phyloP scores from a whole-genome alignment of 2,329 filamentous ascomycete genomes.

The Aotearoamyces nothofagi region DNA sequence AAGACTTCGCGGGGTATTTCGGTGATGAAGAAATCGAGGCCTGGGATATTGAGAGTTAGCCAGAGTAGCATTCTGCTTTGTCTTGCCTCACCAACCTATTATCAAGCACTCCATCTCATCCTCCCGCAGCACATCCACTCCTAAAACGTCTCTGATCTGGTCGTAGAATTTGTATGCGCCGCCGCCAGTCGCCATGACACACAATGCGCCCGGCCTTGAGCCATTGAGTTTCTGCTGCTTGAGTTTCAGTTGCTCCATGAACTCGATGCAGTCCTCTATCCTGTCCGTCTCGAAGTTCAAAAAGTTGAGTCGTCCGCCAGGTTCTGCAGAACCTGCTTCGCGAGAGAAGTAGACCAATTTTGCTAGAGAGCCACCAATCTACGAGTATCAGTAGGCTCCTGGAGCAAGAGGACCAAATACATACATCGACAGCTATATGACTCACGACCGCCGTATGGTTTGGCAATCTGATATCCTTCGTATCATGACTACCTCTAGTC shows the following conservation, averaged over 20 bases:
- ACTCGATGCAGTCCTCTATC: conserved; percentile 86
- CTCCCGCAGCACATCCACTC: conserved; percentile 78
- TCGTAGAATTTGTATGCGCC: conserved; percentile 97
- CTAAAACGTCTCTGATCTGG: conserved; percentile 66
- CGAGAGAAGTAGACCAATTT: conserved; percentile 97
- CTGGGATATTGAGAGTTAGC: conserved; percentile 27
- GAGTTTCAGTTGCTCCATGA: conserved; percentile 72
- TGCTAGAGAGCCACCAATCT: conserved; percentile 91
- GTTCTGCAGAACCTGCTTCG: conserved; percentile 63
- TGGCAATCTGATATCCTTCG: conserved; percentile 86
- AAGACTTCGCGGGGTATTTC: conserved; percentile 96
- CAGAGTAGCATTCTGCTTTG: background rate
- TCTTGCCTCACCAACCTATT: conserved; percentile 43
- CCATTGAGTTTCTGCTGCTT: conserved; percentile 69
- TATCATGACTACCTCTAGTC: conserved; percentile 45
- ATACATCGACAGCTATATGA: conserved; percentile 90
- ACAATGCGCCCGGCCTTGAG: conserved; percentile 54
- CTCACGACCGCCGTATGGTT: conserved; percentile 92
- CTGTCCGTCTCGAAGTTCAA: conserved; percentile 90
- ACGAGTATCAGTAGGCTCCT: conserved; percentile 1
- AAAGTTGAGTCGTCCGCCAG: conserved; percentile 86
- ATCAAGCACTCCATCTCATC: conserved; percentile 99
- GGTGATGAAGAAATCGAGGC: conserved; percentile 96
- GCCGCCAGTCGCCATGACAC: conserved; percentile 90
- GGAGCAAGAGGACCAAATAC: conserved; percentile 20